Conservation (phyloP, 2,329 filamentous ascomycete genomes). For the Cadophora sp. region DNA sequence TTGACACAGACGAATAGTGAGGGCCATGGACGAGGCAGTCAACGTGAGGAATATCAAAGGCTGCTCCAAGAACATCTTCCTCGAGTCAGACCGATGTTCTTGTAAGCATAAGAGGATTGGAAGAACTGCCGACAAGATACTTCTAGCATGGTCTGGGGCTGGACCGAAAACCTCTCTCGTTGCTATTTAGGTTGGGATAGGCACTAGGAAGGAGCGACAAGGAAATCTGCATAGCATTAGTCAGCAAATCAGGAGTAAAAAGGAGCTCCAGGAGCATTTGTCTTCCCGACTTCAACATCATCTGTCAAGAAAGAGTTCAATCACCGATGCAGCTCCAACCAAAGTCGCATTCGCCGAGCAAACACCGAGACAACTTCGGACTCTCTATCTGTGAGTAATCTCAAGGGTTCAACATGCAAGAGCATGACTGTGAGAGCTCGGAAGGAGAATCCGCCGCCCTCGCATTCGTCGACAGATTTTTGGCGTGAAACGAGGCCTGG, state of each 20-base stretch:
- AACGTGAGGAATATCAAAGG: background rate
- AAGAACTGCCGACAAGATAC: background rate
- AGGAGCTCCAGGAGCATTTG: too few relatives aligned
- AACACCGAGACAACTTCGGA: background rate
- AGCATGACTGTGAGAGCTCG: background rate
- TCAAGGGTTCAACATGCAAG: background rate
- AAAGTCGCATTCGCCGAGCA: too few relatives aligned
- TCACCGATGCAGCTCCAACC: background rate
- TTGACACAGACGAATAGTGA: background rate
- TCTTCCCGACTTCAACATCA: background rate
- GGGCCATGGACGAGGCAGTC: background rate
- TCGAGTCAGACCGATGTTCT: background rate
- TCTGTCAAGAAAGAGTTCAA: background rate
- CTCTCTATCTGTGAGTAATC: background rate
- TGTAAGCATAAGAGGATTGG: too few relatives aligned
- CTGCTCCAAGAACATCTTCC: background rate
- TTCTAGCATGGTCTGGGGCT: too few relatives aligned
- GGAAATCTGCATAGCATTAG: too few relatives aligned
- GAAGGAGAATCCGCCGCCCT: background rate
- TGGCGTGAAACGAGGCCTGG: conserved; percentile 10
- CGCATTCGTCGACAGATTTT: conserved; percentile 1
- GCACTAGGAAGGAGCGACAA: too few relatives aligned
- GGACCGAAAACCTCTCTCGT: too few relatives aligned
- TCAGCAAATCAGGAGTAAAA: too few relatives aligned
- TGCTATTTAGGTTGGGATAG: too few relatives aligned